Conservation (phyloP, 129 eudicot species). For the Flaveria bidentis region DNA sequence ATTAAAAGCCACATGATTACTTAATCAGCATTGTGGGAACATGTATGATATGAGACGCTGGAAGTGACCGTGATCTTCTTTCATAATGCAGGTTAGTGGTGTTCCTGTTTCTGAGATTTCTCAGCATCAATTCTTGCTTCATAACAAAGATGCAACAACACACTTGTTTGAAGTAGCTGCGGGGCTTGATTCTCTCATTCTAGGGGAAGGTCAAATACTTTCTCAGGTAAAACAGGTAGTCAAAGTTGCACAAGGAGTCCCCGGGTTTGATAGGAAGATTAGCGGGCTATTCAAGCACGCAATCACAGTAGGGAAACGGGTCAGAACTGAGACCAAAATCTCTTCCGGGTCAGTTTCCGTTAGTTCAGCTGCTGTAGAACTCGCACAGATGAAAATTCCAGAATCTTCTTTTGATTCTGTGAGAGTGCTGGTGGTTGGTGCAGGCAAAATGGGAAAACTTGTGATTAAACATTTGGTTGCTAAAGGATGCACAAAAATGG, state of each 20-base stretch:
- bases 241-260: constrained; percentile 56
- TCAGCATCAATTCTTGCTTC: constrained; percentile 66
- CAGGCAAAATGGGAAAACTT: constrained; percentile 87
- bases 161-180: constrained; percentile 85
- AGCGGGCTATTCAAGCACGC: constrained; percentile 81
- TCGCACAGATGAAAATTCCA: constrained; percentile 71
- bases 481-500: constrained; percentile 72
- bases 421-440: constrained; percentile 78
- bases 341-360: constrained; percentile 83
- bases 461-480: constrained; percentile 85
- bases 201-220: constrained; percentile 95
- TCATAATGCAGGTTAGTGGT: constrained; percentile 60
- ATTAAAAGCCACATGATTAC: background rate
- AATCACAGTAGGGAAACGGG: constrained; percentile 75
- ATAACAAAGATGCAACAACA: constrained; percentile 66
- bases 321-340: constrained; percentile 73
- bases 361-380: constrained; percentile 91
- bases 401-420: constrained; percentile 44
- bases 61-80: constrained; percentile 16
- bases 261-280: constrained; percentile 76
- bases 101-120: constrained; percentile 70
- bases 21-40: background rate
- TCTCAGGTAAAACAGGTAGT: constrained; percentile 83
- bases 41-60: background rate
- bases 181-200: constrained; percentile 79